Evolutionary conservation across 2,329 filamentous ascomycete species (phyloP).

Genomic region (Phyllosticta citriasiana): DNA sequence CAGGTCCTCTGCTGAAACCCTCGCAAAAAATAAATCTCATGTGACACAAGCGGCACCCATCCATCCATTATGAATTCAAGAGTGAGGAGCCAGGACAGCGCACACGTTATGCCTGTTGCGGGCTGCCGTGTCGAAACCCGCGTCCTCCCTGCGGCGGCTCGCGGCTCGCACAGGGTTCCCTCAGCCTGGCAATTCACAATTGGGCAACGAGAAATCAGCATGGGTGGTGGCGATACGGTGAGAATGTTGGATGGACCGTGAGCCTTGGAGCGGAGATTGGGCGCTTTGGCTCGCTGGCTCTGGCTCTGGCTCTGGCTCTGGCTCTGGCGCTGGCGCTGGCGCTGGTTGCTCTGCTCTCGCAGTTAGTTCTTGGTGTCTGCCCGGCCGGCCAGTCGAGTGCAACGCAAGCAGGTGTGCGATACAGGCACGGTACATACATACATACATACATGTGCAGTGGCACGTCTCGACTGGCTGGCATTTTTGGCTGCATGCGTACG

Average conservation of each 20-base stretch:
- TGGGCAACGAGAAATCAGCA: background rate
- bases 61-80: no score
- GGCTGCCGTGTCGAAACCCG: constrained; percentile 4
- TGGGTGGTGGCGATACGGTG: background rate
- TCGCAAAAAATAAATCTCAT: background rate
- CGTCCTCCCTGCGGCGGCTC: background rate
- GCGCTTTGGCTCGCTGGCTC: background rate
- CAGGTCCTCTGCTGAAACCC: constrained; percentile 1
- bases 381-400: background rate
- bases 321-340: no score
- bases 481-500: background rate
- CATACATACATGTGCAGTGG: background rate
- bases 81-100: no score
- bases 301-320: no score
- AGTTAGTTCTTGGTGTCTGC: no score
- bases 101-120: constrained; percentile 3
- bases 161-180: background rate
- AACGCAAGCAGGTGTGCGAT: background rate
- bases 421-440: background rate
- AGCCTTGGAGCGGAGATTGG: background rate
- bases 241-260: background rate
- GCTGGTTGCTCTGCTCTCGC: no score
- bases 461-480: constrained; percentile 3
- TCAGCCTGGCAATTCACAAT: background rate
- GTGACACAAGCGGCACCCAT: background rate